Percentiles rank a stretch among this genome's conserved stretches.
phyloP scores from a whole-genome alignment of 257 asterid species.

The Striga asiatica region DNA sequence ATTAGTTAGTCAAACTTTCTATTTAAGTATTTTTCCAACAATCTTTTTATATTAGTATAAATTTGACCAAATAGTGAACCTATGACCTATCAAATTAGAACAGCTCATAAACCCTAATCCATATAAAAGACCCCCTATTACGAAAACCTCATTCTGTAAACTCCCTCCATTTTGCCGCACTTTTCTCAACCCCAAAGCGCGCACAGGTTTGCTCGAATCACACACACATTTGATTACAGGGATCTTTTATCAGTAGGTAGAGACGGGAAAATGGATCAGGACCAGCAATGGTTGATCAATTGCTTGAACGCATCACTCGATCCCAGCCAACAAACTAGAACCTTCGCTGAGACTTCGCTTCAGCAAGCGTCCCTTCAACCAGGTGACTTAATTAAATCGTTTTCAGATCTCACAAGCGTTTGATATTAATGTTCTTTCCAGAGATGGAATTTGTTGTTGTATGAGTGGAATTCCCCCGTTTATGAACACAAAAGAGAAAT shows the following conservation, averaged over 20 bases:
- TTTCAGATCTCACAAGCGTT: not conserved
- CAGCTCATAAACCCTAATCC: slow-evolving; percentile 29
- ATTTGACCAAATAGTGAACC: no score
- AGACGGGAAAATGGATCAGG: slow-evolving; percentile 46
- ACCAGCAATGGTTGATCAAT: slow-evolving; percentile 75
- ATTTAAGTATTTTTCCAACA: no score
- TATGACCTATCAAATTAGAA: not conserved
- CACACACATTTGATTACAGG: not conserved
- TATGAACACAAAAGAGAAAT: no score
- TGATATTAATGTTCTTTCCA: not conserved
- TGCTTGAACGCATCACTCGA: slow-evolving; percentile 87
- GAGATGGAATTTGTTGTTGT: not conserved
- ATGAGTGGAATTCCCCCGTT: no score
- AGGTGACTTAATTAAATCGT: slow-evolving; percentile 26
- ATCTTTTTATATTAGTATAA: no score
- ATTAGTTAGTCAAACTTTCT: no score
- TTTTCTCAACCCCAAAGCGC: slow-evolving; percentile 5
- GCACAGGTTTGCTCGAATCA: not conserved
- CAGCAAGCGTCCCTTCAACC: slow-evolving; percentile 87
- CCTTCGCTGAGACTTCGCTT: slow-evolving; percentile 84
- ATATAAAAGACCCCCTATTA: slow-evolving; percentile 32
- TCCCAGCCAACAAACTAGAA: slow-evolving; percentile 64
- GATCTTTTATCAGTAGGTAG: not conserved
- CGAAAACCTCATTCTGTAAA: slow-evolving; percentile 17
- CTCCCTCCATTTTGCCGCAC: slow-evolving; percentile 47